Percentiles rank a stretch among this genome's conserved stretches.
phyloP scores from a whole-genome alignment of 305 asterid genomes.

The Solanum hybrid region DNA sequence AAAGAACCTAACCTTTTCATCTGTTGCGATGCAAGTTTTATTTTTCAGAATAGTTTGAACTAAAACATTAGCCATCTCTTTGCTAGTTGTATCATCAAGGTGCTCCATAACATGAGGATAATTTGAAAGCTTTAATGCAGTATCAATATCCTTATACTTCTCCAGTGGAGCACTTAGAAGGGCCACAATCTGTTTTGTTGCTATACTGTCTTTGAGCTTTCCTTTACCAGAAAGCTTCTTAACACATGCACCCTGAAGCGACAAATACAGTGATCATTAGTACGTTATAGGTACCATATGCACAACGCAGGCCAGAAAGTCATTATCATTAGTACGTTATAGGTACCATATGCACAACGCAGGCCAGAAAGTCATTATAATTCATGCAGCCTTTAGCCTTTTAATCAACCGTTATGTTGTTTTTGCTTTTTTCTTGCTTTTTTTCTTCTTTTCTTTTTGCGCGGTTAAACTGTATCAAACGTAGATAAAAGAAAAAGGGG shows the following conservation, averaged over 20 bases:
- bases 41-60: conserved; percentile 78
- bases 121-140: conserved; percentile 79
- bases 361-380: neutral
- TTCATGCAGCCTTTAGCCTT: neutral
- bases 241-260: conserved; percentile 76
- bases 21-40: conserved; percentile 67
- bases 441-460: neutral
- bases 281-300: neutral
- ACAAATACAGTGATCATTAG: conserved; percentile 16
- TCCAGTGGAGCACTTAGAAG: conserved; percentile 94
- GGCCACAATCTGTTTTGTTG: conserved; percentile 85
- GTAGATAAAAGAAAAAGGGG: neutral
- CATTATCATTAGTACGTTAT: neutral
- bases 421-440: neutral
- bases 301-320: neutral
- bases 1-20: conserved; percentile 60
- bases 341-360: neutral
- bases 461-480: neutral
- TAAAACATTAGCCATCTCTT: conserved; percentile 90
- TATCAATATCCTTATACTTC: conserved; percentile 90
- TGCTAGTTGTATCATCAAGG: conserved; percentile 70
- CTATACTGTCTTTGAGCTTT: conserved; percentile 74
- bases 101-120: conserved; percentile 81
- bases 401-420: neutral
- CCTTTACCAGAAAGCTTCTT: conserved; percentile 75